These are phyloP conservation scores for Crithidia fasciculata DNA, from an alignment of 208 protist species.

Conservation along the genomic window DNA sequence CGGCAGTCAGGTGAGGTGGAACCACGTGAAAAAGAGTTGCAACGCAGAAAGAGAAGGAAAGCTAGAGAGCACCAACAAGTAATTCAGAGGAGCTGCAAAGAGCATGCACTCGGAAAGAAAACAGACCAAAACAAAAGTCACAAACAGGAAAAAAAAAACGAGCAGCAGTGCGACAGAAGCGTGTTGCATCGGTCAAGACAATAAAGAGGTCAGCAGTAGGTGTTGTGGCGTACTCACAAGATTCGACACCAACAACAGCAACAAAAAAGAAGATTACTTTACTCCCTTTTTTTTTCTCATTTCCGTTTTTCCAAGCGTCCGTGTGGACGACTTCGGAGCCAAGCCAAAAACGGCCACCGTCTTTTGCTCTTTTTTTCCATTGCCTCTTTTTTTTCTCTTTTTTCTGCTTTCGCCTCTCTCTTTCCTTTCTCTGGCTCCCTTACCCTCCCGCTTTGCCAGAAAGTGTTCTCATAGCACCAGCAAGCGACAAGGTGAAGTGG, in stretches of 20 bases:
- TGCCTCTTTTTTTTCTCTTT: neutral
- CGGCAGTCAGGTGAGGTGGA: no score
- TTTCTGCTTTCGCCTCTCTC: neutral
- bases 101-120: neutral
- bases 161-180: neutral
- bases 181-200: neutral
- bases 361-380: neutral
- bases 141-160: neutral
- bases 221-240: neutral
- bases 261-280: neutral
- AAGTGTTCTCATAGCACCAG: no score
- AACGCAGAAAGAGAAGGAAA: no score
- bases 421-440: neutral
- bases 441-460: no score
- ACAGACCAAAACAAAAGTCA: neutral
- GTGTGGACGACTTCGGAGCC: conserved; percentile 11
- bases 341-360: neutral
- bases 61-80: no score
- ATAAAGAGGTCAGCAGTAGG: neutral
- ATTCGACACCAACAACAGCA: neutral
- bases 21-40: no score
- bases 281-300: neutral
- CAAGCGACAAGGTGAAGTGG: no score
- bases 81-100: no score
- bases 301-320: conserved; percentile 2